phyloP scores from a whole-genome alignment of 208 protist genomes.

The Trypanosoma rangeli region DNA sequence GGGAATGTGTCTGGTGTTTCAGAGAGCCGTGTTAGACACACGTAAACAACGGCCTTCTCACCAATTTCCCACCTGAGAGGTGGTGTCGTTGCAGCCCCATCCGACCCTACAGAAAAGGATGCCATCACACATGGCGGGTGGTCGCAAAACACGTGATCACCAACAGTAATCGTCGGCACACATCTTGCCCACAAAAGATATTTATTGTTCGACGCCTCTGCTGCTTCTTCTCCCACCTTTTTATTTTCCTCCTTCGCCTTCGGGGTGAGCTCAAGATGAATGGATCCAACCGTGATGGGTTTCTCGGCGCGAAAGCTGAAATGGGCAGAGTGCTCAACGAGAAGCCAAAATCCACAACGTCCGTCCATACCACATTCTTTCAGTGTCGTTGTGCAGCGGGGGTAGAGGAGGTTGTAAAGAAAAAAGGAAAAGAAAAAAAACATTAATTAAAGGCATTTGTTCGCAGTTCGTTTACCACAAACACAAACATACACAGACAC shows the following conservation, averaged over 20 bases:
- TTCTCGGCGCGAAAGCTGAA: constrained; percentile 13
- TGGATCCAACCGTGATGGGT: constrained; percentile 10
- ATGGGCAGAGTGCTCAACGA: constrained; percentile 10
- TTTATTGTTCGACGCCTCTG: neutral
- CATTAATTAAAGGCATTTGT: no score
- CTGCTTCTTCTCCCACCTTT: neutral
- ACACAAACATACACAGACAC: no score
- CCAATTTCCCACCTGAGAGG: constrained; percentile 17
- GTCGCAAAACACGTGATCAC: constrained; percentile 19
- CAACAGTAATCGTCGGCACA: neutral
- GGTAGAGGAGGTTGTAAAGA: neutral
- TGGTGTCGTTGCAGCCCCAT: constrained; percentile 2
- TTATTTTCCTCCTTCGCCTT: neutral
- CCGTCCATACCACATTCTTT: constrained; percentile 7
- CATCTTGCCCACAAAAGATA: constrained; percentile 23
- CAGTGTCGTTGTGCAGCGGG: neutral
- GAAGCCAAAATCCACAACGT: neutral
- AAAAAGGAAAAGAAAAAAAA: no score
- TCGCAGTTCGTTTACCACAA: no score
- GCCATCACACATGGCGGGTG: constrained; percentile 25
- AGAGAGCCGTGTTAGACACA: constrained; percentile 5
- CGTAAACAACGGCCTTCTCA: constrained; percentile 2
- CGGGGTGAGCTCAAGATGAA: constrained; percentile 9
- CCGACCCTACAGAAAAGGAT: constrained; percentile 5
- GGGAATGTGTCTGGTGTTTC: neutral